These are phyloP conservation scores for Jamesozyma hellenica DNA, from an alignment of 805 yeast species.

Conservation along the genomic window DNA sequence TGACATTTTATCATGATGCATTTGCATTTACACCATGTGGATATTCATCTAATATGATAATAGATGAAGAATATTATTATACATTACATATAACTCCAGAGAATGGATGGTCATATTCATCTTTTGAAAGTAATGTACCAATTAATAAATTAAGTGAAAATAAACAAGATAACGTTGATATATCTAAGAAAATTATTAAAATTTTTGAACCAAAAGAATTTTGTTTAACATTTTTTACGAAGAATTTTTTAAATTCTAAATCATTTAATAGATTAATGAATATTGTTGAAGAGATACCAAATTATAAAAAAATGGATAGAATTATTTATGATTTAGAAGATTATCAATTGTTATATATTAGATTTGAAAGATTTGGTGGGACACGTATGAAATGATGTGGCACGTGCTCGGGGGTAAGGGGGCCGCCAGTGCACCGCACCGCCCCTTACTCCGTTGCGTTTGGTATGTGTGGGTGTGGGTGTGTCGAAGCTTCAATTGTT, in stretches of 20 bases:
- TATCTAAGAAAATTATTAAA: constrained; percentile 47
- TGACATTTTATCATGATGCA: constrained; percentile 56
- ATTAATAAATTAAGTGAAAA: constrained; percentile 29
- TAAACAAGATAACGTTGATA: constrained; percentile 39
- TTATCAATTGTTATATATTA: constrained; percentile 62
- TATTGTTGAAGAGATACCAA: constrained; percentile 21
- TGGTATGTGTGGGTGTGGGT: no score
- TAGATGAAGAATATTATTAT: constrained; percentile 54
- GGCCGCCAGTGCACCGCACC: no score
- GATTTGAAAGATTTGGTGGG: constrained; percentile 39
- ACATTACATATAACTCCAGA: constrained; percentile 95
- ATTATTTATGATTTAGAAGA: constrained; percentile 66
- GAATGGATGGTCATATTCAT: constrained; percentile 87
- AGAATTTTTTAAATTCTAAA: constrained; percentile 18
- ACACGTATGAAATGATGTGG: neutral
- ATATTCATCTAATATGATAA: constrained; percentile 76
- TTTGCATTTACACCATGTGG: constrained; percentile 94
- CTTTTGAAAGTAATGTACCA: constrained; percentile 83
- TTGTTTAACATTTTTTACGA: constrained; percentile 44
- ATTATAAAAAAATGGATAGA: constrained; percentile 53
- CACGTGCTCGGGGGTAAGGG: no score
- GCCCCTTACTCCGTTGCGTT: no score
- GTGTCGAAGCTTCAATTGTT: no score
- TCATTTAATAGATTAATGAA: constrained; percentile 30
- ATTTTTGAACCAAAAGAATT: constrained; percentile 71